Percentiles rank a stretch among this genome's conserved stretches.
phyloP scores from a whole-genome alignment of 2,329 filamentous ascomycete species.

The Neopestalotiopsis clavispora region DNA sequence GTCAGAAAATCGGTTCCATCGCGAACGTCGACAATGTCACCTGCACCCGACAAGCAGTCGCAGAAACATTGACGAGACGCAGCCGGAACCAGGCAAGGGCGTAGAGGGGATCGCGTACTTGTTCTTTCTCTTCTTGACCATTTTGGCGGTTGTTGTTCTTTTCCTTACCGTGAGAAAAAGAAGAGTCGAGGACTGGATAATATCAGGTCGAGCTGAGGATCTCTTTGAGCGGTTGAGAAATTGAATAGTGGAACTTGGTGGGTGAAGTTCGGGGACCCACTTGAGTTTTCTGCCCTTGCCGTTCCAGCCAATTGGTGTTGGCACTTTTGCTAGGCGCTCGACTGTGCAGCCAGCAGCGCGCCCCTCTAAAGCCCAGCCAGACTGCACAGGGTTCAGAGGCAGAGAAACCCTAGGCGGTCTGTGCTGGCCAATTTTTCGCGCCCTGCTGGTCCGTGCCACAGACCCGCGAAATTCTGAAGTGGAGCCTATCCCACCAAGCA shows the following conservation, averaged over 20 bases:
- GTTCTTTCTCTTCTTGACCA: constrained; percentile 76
- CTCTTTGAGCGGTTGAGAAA: constrained; percentile 7
- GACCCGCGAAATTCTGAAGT: constrained; percentile 10
- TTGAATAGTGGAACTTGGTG: not conserved
- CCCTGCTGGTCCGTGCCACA: constrained; percentile 10
- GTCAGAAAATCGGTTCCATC: not conserved
- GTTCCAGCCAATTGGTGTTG: constrained; percentile 9
- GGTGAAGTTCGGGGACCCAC: constrained; percentile 8
- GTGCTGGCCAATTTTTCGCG: constrained; percentile 4
- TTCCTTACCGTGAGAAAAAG: constrained; percentile 12
- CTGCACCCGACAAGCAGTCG: constrained; percentile 1
- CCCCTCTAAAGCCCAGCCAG: not conserved
- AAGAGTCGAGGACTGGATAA: constrained; percentile 12
- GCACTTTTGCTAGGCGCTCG: not conserved
- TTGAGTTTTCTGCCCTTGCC: not conserved
- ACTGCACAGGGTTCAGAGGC: constrained; percentile 1
- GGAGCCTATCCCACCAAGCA: constrained; percentile 4
- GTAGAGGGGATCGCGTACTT: constrained; percentile 52
- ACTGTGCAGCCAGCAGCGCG: not conserved
- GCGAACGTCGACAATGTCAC: constrained; percentile 15
- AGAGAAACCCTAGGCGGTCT: constrained; percentile 14
- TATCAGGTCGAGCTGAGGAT: constrained; percentile 4
- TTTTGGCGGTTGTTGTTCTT: constrained; percentile 58
- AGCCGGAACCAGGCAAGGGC: not conserved
- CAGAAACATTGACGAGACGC: not conserved